Evolutionary conservation across 2,329 filamentous ascomycete species (phyloP), one percentile per base, ranked within the genome.

Genomic region (Clonostachys sp.): DNA sequence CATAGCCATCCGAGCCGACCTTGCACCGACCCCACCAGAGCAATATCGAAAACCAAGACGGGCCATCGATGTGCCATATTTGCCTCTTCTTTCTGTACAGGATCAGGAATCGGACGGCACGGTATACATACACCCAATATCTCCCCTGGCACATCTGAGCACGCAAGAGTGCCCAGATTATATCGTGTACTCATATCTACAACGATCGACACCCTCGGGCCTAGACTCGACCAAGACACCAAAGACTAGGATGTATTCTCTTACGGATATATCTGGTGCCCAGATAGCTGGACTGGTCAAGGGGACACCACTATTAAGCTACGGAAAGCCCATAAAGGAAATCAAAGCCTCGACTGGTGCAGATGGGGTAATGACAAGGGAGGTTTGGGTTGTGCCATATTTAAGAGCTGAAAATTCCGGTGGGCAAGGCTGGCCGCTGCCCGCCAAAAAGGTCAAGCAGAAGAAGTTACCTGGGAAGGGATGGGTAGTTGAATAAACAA

Each of bases 271-370:
- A 7, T 87, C 83, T 14, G 86, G 83, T 2, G 77, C 80, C 3
- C 88, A 95, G 62, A 76, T 99, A 6, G 81, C 87, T 5, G 83
- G 81, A 2, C 73, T 97, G 47, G 89, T 91, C 6, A 86, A 90
- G 61, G 89, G 88, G 0, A 97, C 94, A 12, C 89, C 91, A 44
- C 71, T 99, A 46, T 65, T 97, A 18, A 81, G 81, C 36, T 91
- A 92, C 55, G 89, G 90, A 5, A 97, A 97, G 71, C 92, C 94
- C 1, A 84, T 96, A 61, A 94, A 94, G 56, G 91, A 94, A 72
- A 80, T 88, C 13, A 71, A 78, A 53, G 60, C 70, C 44, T 67
- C 62, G 41, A 58, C 61, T 42, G 58, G 61, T 24, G 58, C 59
- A 2, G 62, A 67, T 13, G 65, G 63, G 1, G 61, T 61, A 20